Conservation (phyloP, 2,329 filamentous ascomycete species). For the Exophiala phaeomuriformis region DNA sequence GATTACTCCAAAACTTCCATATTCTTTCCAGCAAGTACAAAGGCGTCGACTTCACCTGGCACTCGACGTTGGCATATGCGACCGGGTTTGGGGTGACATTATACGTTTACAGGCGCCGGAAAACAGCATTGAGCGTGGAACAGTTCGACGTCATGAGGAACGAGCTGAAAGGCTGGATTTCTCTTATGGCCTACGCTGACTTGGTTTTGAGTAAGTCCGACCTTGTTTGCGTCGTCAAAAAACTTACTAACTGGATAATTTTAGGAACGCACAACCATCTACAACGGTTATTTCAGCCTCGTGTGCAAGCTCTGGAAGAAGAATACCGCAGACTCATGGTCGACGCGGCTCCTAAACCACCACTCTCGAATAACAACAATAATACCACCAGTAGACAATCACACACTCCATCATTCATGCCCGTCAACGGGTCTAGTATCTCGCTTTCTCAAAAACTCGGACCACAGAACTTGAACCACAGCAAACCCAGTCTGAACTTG, state of each 20-base stretch:
- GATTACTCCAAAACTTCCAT: constrained; percentile 29
- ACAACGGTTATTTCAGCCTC: constrained; percentile 22
- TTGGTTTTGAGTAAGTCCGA: constrained; percentile 21
- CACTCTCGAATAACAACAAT: neutral
- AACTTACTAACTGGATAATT: neutral
- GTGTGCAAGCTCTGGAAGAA: constrained; percentile 23
- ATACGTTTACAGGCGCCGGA: constrained; percentile 20
- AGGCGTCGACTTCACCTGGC: constrained; percentile 28
- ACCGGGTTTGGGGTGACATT: constrained; percentile 26
- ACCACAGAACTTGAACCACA: neutral
- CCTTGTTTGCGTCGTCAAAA: neutral
- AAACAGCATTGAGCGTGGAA: constrained; percentile 16
- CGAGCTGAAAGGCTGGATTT: constrained; percentile 27
- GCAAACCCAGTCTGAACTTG: neutral
- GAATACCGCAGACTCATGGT: constrained; percentile 19
- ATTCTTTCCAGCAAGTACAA: constrained; percentile 26
- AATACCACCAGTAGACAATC: neutral
- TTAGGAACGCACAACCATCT: constrained; percentile 24
- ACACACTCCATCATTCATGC: neutral
- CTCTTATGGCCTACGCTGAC: constrained; percentile 26
- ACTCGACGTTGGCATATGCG: constrained; percentile 25
- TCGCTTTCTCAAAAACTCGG: constrained; percentile 1
- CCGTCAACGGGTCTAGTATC: constrained; percentile 5
- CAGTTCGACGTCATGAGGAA: constrained; percentile 27
- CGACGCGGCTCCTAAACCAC: constrained; percentile 6